These are phyloP conservation scores for Phytopythium ostracodes DNA, from an alignment of 352 stramenopile species.

Conservation along the genomic window DNA sequence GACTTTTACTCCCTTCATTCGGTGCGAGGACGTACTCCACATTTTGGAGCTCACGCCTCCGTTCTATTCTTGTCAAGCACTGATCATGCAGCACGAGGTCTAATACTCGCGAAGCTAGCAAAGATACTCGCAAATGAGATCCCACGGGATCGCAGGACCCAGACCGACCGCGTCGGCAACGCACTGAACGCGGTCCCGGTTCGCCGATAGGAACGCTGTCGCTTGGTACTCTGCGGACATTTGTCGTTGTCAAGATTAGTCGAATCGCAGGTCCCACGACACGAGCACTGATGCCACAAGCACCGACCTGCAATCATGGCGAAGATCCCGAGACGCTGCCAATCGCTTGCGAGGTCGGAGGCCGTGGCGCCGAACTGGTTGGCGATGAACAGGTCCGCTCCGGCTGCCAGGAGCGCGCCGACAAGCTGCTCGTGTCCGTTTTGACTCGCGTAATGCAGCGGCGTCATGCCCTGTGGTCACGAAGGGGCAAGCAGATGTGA, in stretches of 20 bases:
- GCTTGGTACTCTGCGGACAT: conserved; percentile 12
- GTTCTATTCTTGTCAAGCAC: conserved; percentile 4
- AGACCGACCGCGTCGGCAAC: conserved; percentile 1
- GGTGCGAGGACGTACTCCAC: not conserved
- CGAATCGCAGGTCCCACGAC: not conserved
- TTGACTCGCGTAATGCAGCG: conserved; percentile 50
- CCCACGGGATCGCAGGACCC: not conserved
- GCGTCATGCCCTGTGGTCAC: conserved; percentile 45
- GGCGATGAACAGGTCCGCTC: conserved; percentile 31
- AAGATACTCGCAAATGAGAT: not conserved
- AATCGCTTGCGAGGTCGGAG: conserved; percentile 53
- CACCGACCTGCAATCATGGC: conserved; percentile 34
- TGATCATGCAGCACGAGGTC: not conserved
- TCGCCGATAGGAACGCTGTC: conserved; percentile 13
- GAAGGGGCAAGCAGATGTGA: not conserved
- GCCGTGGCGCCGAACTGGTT: conserved; percentile 47
- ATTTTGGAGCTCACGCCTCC: not conserved
- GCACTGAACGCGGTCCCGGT: conserved; percentile 20
- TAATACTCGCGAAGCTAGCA: not conserved
- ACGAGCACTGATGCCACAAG: not conserved
- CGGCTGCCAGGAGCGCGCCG: conserved; percentile 24
- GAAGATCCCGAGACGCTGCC: conserved; percentile 50
- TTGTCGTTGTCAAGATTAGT: not conserved
- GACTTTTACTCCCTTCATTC: not conserved
- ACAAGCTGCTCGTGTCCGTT: conserved; percentile 55